phyloP scores from a whole-genome alignment of 1,284 basidiomycete genomes.

The Mycena citricolor region DNA sequence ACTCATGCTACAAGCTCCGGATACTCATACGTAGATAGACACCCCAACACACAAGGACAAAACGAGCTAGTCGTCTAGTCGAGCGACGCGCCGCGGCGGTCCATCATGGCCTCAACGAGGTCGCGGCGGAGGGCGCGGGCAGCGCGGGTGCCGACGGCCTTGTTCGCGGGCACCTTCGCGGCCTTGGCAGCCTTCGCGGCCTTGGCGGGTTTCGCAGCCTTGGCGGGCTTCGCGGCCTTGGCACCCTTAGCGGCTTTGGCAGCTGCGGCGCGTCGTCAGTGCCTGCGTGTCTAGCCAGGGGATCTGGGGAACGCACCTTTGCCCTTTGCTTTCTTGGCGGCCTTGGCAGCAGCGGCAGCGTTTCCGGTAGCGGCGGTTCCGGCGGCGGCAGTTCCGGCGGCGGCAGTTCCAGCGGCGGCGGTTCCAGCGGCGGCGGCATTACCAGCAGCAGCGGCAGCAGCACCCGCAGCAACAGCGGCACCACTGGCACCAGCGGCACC shows the following conservation, averaged over 20 bases:
- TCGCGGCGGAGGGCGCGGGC: slow-evolving; percentile 23
- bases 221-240: slow-evolving; percentile 2
- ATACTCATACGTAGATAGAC: too few relatives aligned
- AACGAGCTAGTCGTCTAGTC: slow-evolving; percentile 6
- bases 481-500: slow-evolving; percentile 10
- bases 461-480: neutral
- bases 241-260: neutral
- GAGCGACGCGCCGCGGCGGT: slow-evolving; percentile 5
- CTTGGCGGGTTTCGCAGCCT: neutral
- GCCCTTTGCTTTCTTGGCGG: neutral
- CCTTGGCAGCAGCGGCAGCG: neutral
- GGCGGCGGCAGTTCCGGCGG: slow-evolving; percentile 5
- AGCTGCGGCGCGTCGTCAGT: too few relatives aligned
- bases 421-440: neutral
- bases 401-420: neutral
- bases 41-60: neutral
- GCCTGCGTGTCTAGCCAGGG: too few relatives aligned
- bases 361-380: neutral
- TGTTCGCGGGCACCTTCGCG: slow-evolving; percentile 7
- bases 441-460: neutral
- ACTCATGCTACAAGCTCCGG: too few relatives aligned
- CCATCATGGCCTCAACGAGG: slow-evolving; percentile 6
- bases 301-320: neutral
- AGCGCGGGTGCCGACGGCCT: slow-evolving; percentile 22
- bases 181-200: neutral